Conservation (phyloP, 805 yeast species). For the Cyberlindnera maclurae region DNA sequence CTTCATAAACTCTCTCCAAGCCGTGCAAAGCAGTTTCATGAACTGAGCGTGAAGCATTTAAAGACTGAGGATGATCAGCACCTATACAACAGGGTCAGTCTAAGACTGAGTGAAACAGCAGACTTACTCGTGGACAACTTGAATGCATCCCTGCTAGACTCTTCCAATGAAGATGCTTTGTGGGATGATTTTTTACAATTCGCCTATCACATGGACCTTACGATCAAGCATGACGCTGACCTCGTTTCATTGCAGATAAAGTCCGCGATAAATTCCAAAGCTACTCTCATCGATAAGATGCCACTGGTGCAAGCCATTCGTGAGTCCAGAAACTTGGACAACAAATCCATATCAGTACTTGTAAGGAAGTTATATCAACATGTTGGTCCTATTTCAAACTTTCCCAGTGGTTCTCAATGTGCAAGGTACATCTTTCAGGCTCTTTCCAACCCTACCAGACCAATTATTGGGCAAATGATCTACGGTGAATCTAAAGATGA, state of each 20-base stretch:
- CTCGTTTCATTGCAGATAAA: not conserved
- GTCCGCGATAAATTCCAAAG: not conserved
- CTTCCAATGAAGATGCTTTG: constrained; percentile 1
- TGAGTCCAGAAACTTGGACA: constrained; percentile 6
- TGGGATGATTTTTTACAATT: constrained; percentile 9
- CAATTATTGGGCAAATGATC: constrained; percentile 17
- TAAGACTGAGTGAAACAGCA: constrained; percentile 2
- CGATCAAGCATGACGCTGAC: not conserved
- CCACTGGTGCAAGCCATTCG: not conserved
- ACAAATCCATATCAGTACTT: constrained; percentile 12
- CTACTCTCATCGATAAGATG: not conserved
- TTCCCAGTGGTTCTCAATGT: constrained; percentile 11
- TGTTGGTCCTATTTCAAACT: constrained; percentile 1
- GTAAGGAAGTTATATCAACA: constrained; percentile 11
- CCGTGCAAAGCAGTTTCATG: constrained; percentile 6
- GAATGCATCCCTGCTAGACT: not conserved
- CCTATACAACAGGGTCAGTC: constrained; percentile 1
- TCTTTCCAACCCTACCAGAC: constrained; percentile 12
- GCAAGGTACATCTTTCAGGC: constrained; percentile 18
- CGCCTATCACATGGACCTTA: constrained; percentile 1
- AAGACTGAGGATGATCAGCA: constrained; percentile 5
- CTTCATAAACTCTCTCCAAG: constrained; percentile 5
- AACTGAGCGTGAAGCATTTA: not conserved
- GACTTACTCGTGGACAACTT: constrained; percentile 2
- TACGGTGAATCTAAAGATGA: constrained; percentile 27